Base-by-base conservation (phyloP, 176 grass and related monocot species). In the Luzula sylvatica region DNA sequence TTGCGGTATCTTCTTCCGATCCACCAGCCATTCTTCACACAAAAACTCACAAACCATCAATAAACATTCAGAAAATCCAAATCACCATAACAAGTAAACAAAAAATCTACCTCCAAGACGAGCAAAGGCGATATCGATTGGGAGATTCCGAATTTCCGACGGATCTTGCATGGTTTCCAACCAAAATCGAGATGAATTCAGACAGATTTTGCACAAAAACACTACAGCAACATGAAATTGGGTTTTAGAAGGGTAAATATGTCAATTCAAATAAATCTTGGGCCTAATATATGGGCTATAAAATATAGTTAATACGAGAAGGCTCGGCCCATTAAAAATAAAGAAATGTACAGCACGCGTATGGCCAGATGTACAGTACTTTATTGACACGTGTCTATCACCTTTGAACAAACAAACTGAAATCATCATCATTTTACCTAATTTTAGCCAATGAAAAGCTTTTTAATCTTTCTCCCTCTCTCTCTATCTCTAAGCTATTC, bases 1-100 rank as follows among this genome's bases (percentile, higher is more conserved):
- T 21, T 79, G 77, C 22, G 89, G 83, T 28, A 95, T 83, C 47
- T 68, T 80, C 85, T 86, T 89, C 40, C 92, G 85, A 77, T 90
- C 92, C 54, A 96, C 92, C 53, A 96, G 69, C 92, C 92, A 98
- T 80, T 98, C 92, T 80, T 43, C 21, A 3, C 28, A 20, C 16
- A 39, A 15, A 0, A 28, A 43, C 19, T 16, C 22, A 15, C 15
- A 50, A 53, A 22, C 29, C 26, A 50, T 8, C 1, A 44, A 11
- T 21, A 43, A 14, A 54, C 11, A 3, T 26, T 11, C 7, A 12
- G 32, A 28, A 77, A 2, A 53, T 15, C 43, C 20, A 20, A 20
- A 20, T 11, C 38, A 50, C 14, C 12, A 51, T 13, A 50, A 53
- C 52, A 35, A n/a, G n/a, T 13, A 21, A 50, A 15, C 14, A 16